These are phyloP conservation scores for Coleophoma eucalyptorum DNA, from an alignment of 2,329 filamentous ascomycete species.

Conservation along the genomic window DNA sequence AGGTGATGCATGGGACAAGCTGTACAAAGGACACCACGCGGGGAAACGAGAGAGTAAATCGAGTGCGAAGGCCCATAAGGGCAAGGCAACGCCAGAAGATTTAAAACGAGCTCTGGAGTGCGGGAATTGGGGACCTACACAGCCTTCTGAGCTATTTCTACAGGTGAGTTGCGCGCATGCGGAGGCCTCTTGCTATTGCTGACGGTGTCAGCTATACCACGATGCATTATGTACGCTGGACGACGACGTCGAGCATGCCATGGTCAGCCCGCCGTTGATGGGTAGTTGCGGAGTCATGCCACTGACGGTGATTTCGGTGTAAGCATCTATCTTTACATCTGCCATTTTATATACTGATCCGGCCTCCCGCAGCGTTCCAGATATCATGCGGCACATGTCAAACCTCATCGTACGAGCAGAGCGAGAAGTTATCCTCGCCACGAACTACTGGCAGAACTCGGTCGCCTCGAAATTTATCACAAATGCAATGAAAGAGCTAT, in stretches of 20 bases:
- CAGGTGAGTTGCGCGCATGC: slow-evolving; percentile 39
- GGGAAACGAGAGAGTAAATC: slow-evolving; percentile 14
- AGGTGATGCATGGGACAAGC: slow-evolving; percentile 46
- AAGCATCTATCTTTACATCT: slow-evolving; percentile 9
- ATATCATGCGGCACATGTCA: slow-evolving; percentile 70
- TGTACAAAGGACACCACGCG: slow-evolving; percentile 39
- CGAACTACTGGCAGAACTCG: slow-evolving; percentile 72
- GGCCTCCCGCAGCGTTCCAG: slow-evolving; percentile 45
- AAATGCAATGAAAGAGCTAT: slow-evolving; percentile 66
- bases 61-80: slow-evolving; percentile 14
- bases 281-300: slow-evolving; percentile 62
- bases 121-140: slow-evolving; percentile 61
- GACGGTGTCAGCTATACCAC: slow-evolving; percentile 19
- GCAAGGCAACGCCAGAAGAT: slow-evolving; percentile 31
- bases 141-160: slow-evolving; percentile 66
- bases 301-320: slow-evolving; percentile 63
- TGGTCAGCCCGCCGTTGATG: slow-evolving; percentile 55
- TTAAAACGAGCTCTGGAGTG: slow-evolving; percentile 53
- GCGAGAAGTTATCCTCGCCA: slow-evolving; percentile 69
- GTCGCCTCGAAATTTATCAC: slow-evolving; percentile 64
- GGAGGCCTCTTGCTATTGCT: no score
- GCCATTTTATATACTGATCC: slow-evolving; percentile 10
- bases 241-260: slow-evolving; percentile 30
- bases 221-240: slow-evolving; percentile 22
- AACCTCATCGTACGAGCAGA: slow-evolving; percentile 73